Percentiles rank a stretch among this genome's conserved stretches.
These are phyloP conservation scores for Strobilomyces confusus DNA, from an alignment of 768 basidiomycete genomes.

Conservation along the genomic window DNA sequence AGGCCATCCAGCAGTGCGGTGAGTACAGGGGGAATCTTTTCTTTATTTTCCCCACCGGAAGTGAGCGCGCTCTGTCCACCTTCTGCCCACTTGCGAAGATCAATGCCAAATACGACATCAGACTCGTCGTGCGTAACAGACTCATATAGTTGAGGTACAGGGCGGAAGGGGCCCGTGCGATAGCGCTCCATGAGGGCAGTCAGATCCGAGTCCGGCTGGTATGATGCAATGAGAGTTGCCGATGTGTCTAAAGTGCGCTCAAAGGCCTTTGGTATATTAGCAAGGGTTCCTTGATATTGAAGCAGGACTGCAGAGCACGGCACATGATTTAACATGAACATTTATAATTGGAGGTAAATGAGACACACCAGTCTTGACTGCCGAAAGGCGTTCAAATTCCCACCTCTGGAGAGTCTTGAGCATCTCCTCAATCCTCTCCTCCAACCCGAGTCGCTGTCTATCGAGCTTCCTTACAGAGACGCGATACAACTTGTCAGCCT, in stretches of 20 bases:
- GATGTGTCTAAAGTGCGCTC: conserved; percentile 65
- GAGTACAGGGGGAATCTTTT: conserved; percentile 70
- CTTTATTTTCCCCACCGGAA: conserved; percentile 55
- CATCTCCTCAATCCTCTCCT: conserved; percentile 81
- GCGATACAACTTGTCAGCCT: conserved; percentile 77
- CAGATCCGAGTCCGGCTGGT: conserved; percentile 84
- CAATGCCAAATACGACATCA: conserved; percentile 89
- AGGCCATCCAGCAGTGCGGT: conserved; percentile 62
- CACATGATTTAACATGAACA: neutral
- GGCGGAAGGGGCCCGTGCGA: conserved; percentile 90
- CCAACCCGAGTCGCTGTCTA: conserved; percentile 76
- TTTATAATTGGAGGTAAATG: neutral
- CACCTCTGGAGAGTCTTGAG: conserved; percentile 77
- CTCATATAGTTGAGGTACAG: conserved; percentile 81
- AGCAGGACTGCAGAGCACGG: conserved; percentile 53
- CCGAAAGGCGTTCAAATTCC: conserved; percentile 79
- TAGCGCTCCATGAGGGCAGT: conserved; percentile 87
- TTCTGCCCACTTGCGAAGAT: conserved; percentile 88
- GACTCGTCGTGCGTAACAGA: conserved; percentile 77
- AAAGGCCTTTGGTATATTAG: conserved; percentile 65
- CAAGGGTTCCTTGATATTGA: conserved; percentile 81
- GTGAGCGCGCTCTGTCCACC: conserved; percentile 64
- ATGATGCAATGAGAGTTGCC: conserved; percentile 72
- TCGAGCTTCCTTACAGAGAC: conserved; percentile 80
- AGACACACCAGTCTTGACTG: conserved; percentile 73